These are phyloP conservation scores for Ceriops zippeliana DNA, from an alignment of 345 rosid genomes.

Conservation along the genomic window DNA sequence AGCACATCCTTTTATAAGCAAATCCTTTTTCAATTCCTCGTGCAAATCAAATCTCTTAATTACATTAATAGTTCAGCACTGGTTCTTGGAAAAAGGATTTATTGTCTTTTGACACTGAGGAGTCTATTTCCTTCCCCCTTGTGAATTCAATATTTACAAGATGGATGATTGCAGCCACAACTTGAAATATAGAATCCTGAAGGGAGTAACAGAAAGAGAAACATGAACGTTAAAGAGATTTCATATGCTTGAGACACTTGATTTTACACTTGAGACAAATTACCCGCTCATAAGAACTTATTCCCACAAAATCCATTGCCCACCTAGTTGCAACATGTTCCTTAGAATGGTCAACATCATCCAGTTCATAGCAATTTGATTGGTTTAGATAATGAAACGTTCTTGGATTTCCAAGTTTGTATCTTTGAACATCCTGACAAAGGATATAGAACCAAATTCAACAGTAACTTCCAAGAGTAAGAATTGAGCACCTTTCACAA, in stretches of 20 bases:
- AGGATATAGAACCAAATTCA: slow-evolving; percentile 8
- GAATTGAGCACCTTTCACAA: slow-evolving; percentile 11
- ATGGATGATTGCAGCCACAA: slow-evolving; percentile 91
- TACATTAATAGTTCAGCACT: slow-evolving; percentile 89
- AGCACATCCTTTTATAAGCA: slow-evolving; percentile 9
- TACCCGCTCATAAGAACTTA: slow-evolving; percentile 83
- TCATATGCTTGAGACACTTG: slow-evolving; percentile 1
- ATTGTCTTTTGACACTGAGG: slow-evolving; percentile 87
- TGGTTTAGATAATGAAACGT: slow-evolving; percentile 93
- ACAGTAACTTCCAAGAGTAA: not conserved
- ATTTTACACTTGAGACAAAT: slow-evolving; percentile 11
- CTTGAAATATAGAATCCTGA: slow-evolving; percentile 88
- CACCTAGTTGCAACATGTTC: slow-evolving; percentile 77
- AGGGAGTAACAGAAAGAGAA: slow-evolving; percentile 13
- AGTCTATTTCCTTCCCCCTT: slow-evolving; percentile 87
- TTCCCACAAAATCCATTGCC: slow-evolving; percentile 97
- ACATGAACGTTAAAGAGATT: slow-evolving; percentile 12
- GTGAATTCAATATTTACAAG: slow-evolving; percentile 90
- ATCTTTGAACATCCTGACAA: slow-evolving; percentile 69
- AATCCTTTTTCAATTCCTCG: slow-evolving; percentile 3
- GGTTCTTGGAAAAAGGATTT: slow-evolving; percentile 77
- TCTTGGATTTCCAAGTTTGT: slow-evolving; percentile 77
- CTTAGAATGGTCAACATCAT: slow-evolving; percentile 71
- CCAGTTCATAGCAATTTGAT: slow-evolving; percentile 84
- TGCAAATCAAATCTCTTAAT: slow-evolving; percentile 18